Percentiles rank a stretch among this genome's conserved stretches.
phyloP scores from a whole-genome alignment of 2,329 filamentous ascomycete genomes.

The Biscogniauxia sp. region DNA sequence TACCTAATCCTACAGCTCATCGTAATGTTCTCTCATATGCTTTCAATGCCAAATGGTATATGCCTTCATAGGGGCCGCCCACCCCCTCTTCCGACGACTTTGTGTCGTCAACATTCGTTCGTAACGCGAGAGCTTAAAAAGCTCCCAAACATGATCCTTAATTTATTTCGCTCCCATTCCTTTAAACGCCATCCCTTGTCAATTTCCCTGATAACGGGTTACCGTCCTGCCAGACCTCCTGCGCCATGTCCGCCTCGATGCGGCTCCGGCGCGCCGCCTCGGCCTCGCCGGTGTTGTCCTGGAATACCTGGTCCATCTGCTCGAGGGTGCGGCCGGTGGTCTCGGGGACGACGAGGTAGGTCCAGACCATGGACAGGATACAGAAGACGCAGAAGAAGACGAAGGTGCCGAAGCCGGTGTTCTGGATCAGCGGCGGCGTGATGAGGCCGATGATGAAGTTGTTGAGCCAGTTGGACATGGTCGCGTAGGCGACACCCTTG shows the following conservation, averaged over 20 bases:
- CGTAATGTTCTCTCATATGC: too few relatives aligned
- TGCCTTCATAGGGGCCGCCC: too few relatives aligned
- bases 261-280: neutral
- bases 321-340: constrained; percentile 7
- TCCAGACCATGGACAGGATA: constrained; percentile 1
- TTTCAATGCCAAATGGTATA: too few relatives aligned
- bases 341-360: constrained; percentile 7
- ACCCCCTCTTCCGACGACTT: too few relatives aligned
- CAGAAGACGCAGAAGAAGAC: constrained; percentile 56
- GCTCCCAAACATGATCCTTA: too few relatives aligned
- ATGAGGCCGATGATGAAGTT: constrained; percentile 62
- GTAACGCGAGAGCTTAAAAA: too few relatives aligned
- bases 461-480: constrained; percentile 59
- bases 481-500: constrained; percentile 61
- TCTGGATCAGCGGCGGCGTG: constrained; percentile 57
- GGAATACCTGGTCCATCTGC: constrained; percentile 11
- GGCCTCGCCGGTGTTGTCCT: neutral
- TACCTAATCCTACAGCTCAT: too few relatives aligned
- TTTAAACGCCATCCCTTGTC: neutral
- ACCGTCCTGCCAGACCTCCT: neutral
- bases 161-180: too few relatives aligned
- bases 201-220: neutral
- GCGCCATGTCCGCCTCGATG: neutral
- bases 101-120: too few relatives aligned
- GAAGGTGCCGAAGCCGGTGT: constrained; percentile 49